Percentiles rank a stretch among this genome's conserved stretches.
Conservation (phyloP, 164 flowering plant genomes). For the Macadamia tetraphylla region DNA sequence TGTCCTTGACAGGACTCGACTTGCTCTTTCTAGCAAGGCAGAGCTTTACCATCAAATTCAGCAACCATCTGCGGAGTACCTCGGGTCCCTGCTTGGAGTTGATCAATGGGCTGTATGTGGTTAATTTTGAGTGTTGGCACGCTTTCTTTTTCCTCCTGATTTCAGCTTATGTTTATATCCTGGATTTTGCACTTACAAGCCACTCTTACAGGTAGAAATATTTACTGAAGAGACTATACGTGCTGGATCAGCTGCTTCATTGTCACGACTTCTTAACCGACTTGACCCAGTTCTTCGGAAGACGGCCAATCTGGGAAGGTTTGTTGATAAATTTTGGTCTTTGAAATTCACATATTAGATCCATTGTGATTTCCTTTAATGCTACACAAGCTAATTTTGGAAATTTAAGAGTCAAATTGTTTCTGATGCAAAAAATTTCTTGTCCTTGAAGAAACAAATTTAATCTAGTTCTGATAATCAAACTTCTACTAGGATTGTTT, state of each 20-base stretch:
- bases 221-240: constrained; percentile 97
- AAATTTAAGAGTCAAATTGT: neutral
- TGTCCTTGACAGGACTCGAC: constrained; percentile 90
- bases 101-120: constrained; percentile 81
- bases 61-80: constrained; percentile 96
- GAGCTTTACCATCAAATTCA: constrained; percentile 69
- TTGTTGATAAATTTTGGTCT: constrained; percentile 7
- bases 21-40: constrained; percentile 83
- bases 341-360: neutral
- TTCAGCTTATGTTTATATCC: neutral
- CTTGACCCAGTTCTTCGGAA: constrained; percentile 90
- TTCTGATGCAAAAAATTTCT: too few relatives aligned
- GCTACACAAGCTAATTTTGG: neutral
- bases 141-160: too few relatives aligned
- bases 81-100: constrained; percentile 79
- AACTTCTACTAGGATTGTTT: neutral
- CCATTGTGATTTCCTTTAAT: constrained; percentile 3
- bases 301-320: constrained; percentile 94
- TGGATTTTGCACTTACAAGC: constrained; percentile 6
- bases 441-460: too few relatives aligned
- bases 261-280: constrained; percentile 84
- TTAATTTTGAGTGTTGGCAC: neutral
- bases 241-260: constrained; percentile 96
- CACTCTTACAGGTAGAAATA: constrained; percentile 59
- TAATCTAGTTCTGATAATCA: too few relatives aligned